Base-by-base conservation (phyloP, 1,284 basidiomycete genomes). In the Coriolopsis trogii region DNA sequence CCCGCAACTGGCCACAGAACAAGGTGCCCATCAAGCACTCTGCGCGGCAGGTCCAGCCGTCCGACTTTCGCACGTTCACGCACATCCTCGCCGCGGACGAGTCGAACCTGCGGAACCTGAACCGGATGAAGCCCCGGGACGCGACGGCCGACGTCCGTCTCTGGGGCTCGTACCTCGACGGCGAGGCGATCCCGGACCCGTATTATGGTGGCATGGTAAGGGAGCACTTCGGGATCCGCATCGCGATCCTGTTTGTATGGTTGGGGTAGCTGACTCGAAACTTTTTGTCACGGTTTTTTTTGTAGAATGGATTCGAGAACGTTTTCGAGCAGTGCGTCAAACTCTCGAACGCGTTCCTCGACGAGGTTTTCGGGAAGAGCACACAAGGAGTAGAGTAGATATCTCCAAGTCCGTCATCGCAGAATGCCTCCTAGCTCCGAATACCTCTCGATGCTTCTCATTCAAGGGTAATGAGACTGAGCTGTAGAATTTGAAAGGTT, bases 111-210 rank as follows among this genome's bases (percentile, higher is more conserved):
- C 73, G 75, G 20, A 74, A 78, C 55, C 71, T 91, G 31, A 59
- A 80, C 41, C 72, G 75, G 36, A 76, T 82, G 51, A 82, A 78
- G 56, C 86, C 87, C 5, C 56, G 67, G 18, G 73, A 79, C 55
- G 67, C 79, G 12, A 84, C 79, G 8, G 86, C 87, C 2, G 73
- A 75, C 37, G 76, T 91, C 24, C 73, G 74, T 13, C 75, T 91
- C 23, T 91, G 87, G 82, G 89, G 89, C n/a, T 86, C 85, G 6
- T 90, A 85, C 66, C 69, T 81, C 3, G 85, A 89, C 64, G 71
- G 74, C 47, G 76, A 78, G 62, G 73, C 82, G 5, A 89, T 91
- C 51, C 71, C 76, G 10, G 89, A 91, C 65, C 88, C 88, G 6
- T 91, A 89, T 67, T 90, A 89, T 56, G 88, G 84, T n/a, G 79